Percentiles rank a stretch among this genome's conserved stretches.
These are phyloP conservation scores for Grosmannia serpens DNA, from an alignment of 2,329 filamentous ascomycete genomes.

Conservation along the genomic window DNA sequence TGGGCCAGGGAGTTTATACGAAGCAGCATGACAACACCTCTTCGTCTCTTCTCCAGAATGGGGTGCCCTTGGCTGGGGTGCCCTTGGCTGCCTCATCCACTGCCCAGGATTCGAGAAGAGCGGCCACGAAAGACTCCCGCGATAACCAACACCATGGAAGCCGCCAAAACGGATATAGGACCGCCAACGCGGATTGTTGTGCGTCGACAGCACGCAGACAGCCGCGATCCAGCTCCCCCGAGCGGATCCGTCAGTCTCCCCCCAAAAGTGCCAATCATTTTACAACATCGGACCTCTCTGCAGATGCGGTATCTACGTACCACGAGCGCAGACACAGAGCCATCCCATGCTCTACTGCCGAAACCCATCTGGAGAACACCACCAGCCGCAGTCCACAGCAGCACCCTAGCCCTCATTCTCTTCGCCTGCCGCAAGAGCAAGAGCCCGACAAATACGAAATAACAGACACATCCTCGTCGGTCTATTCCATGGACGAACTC, in stretches of 20 bases:
- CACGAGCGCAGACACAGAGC: neutral
- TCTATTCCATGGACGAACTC: slow-evolving; percentile 20
- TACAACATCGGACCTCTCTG: neutral
- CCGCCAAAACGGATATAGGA: neutral
- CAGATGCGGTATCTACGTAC: neutral
- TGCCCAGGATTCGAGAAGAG: neutral
- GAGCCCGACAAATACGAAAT: neutral
- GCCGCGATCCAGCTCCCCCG: neutral
- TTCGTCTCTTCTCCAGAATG: neutral
- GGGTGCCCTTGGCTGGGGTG: neutral
- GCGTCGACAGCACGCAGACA: neutral
- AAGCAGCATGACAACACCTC: neutral
- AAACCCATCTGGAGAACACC: neutral
- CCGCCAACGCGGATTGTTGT: neutral
- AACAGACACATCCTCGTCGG: slow-evolving; percentile 17
- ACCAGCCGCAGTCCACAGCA: neutral
- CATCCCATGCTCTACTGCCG: neutral
- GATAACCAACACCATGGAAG: neutral
- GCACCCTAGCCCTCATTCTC: neutral
- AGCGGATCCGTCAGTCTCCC: neutral
- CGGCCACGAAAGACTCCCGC: neutral
- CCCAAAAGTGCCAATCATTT: neutral
- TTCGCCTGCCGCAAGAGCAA: neutral
- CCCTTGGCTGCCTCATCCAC: neutral
- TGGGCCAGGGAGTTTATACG: neutral